Evolutionary conservation across 2,329 filamentous ascomycete species (phyloP), one percentile per base, ranked within the genome.

Genomic region (Aspergillaceae sp.): DNA sequence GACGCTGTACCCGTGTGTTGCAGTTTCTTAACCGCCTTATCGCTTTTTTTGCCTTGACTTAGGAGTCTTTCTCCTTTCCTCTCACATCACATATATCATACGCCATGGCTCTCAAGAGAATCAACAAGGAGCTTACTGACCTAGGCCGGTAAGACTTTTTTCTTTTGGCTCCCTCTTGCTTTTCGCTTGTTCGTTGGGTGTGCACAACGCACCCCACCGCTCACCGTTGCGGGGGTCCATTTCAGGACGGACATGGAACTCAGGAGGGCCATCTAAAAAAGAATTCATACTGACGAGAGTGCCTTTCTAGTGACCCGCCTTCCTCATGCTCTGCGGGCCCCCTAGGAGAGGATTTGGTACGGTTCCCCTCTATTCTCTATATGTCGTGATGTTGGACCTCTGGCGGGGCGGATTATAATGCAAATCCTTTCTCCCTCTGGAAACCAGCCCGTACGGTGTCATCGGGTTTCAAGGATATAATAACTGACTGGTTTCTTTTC

Each of bases 251-350:
- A 19, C 19, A 19, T 19, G 19, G 19, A 19, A 19, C 19, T 19
- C 19, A 19, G 19, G 19, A 19, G 19, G 19, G 19, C 19, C 19
- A 19, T 19, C 19, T 19, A 19, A 19, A 19, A 19, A 19, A 19
- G 19, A 19, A 19, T 19, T 19, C 10, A 41, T 41, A 41, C 40
- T 29, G 9, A 41, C 29, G 19, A 19, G 19, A 19, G 19, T 19
- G 19, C 19, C 30, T 50, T 29, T 29, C 47, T 48, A 97, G 92
- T 77, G 92, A 98, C 71, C 92, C 92, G 68, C 92, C 92, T 66
- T 97, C 92, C 49, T 97, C 91, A 60, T 98, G 92, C 83, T 97
- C 91, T 68, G 92, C 92, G 63, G 92, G 92, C 57, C 92, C 92
- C 59, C 84, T 94, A 65, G 90, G 90, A 71, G 91, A 97, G 77